Evolutionary conservation across 345 rosid genomes (phyloP).

Genomic region (Laguncularia racemosa): DNA sequence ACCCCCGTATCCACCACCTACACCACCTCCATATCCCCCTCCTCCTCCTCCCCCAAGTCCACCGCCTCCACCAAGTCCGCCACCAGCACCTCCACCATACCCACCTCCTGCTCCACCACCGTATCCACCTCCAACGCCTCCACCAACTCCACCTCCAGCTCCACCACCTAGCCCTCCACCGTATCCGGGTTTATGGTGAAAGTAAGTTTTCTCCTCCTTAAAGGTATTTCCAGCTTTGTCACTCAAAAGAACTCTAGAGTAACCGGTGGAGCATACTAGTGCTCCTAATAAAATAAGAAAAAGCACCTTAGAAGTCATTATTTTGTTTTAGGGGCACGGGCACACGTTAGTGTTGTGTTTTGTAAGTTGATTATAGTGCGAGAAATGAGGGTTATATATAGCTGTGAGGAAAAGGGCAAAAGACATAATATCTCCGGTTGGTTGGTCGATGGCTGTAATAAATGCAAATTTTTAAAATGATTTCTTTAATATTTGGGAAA

Average conservation of each 20-base stretch:
- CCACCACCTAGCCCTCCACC: conserved; percentile 18
- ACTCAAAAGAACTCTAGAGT: conserved; percentile 25
- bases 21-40: conserved; percentile 23
- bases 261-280: conserved; percentile 18
- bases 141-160: conserved; percentile 15
- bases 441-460: no score
- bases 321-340: no score
- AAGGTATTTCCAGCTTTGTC: conserved; percentile 16
- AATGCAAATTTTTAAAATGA: no score
- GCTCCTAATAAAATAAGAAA: conserved; percentile 28
- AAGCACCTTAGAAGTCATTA: conserved; percentile 19
- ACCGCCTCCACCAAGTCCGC: conserved; percentile 24
- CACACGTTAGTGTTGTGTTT: no score
- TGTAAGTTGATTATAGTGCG: no score
- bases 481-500: no score
- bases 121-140: conserved; percentile 15
- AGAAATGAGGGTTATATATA: no score
- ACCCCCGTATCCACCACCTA: conserved; percentile 15
- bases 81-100: conserved; percentile 24
- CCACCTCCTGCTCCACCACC: conserved; percentile 25
- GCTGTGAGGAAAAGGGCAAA: no score
- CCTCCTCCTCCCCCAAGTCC: conserved; percentile 28
- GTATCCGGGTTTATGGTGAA: conserved; percentile 7
- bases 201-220: conserved; percentile 33
- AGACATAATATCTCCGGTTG: no score